Evolutionary conservation across 2,329 filamentous ascomycete species (phyloP), one percentile per base, ranked within the genome.

Genomic region (Cryphonectria nitschkei): DNA sequence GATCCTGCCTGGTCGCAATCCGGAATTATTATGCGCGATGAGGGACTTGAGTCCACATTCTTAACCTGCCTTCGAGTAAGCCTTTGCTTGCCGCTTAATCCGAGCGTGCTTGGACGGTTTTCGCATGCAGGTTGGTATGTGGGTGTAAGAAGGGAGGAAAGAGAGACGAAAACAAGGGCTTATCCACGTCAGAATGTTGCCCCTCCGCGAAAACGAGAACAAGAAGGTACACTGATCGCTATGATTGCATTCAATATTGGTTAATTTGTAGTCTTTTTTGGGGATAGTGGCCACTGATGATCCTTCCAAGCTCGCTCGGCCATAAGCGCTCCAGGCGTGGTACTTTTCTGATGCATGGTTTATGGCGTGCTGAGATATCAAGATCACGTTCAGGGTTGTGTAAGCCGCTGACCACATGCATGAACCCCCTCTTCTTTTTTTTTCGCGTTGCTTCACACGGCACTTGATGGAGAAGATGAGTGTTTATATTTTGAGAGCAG

Each of bases 311-410:
- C 29, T 19, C 14, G 19, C 54, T 58, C 29, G 54, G 34, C 13
- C 29, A 58, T 58, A 58, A 34, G 43, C 63, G 29, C 14, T 22
- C 54, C 29, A 58, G 13, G 54, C 54, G 29, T 58, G 26, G 26
- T 29, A 58, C 54, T 58, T 32, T 32, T 19, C 3, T 32, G n/a
- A 56, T 58, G 54, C 54, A 58, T 58, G 54, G 26, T 58, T 2
- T 16, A 32, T 58, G 54, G 54, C 54, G 54, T 58, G 54, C 54
- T 58, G 54, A 34, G 54, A 34, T 58, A 4, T 58, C 54, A 29
- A 32, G 13, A 32, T 32, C 29, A 32, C 54, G 26, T 50, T 50
- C 52, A 32, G 13, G 26, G 52, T 32, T 16, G 26, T 54, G 26
- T 56, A 19, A 58, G 13, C 54, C 26, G 13, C 26, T 58, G 26